A percentile compares a stretch with the other conserved stretches of the same genome.
These are phyloP conservation scores for Suillus alpinus DNA, from an alignment of 768 basidiomycete species.

Conservation along the genomic window DNA sequence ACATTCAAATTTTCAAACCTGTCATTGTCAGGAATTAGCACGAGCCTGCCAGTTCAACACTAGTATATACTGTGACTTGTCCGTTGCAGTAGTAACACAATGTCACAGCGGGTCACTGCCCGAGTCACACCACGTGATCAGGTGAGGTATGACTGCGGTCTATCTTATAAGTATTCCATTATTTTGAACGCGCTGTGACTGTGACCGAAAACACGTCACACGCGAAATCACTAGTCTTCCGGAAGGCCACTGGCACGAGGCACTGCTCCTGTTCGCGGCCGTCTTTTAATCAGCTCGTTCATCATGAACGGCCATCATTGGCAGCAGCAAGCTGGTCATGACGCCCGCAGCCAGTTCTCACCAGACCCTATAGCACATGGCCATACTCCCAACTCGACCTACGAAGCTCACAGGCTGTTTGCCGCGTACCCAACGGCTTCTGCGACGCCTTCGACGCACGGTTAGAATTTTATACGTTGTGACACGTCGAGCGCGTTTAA, in stretches of 20 bases:
- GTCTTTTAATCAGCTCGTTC: slow-evolving; percentile 8
- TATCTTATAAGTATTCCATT: background rate
- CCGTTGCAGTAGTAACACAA: no score
- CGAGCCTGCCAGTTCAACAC: no score
- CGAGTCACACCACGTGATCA: no score
- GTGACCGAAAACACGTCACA: slow-evolving; percentile 6
- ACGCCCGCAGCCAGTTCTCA: slow-evolving; percentile 11
- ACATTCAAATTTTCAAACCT: no score
- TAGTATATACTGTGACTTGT: no score
- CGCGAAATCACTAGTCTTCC: background rate
- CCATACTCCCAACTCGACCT: slow-evolving; percentile 47
- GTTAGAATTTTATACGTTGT: slow-evolving; percentile 33
- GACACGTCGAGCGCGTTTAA: background rate
- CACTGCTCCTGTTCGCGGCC: slow-evolving; percentile 2
- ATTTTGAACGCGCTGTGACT: background rate
- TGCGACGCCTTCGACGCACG: slow-evolving; percentile 74
- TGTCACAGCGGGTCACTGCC: no score
- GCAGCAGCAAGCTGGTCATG: slow-evolving; percentile 19
- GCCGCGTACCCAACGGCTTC: slow-evolving; percentile 73
- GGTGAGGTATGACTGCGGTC: no score
- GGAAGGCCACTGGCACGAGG: slow-evolving; percentile 4
- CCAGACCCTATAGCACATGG: slow-evolving; percentile 10
- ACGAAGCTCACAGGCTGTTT: slow-evolving; percentile 65
- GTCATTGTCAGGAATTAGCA: no score
- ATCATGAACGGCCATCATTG: slow-evolving; percentile 26